Base-by-base conservation (phyloP, 352 stramenopile genomes). In the Phytopythium cucurbitacearum region DNA sequence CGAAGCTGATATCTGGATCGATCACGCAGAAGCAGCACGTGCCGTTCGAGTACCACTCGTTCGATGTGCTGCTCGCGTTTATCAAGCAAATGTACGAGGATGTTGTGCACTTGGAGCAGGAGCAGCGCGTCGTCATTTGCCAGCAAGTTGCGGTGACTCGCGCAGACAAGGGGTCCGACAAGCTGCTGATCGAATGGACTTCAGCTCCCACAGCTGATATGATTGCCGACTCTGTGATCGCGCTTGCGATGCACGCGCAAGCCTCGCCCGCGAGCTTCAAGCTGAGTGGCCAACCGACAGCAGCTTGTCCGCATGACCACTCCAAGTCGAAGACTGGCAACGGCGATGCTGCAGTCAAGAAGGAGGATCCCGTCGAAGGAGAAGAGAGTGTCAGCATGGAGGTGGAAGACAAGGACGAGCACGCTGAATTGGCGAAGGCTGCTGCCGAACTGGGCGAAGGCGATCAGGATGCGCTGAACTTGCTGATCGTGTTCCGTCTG, bases 191-290 rank as follows among this genome's bases (percentile, higher is more conserved):
- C 10, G 80, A 90, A 46, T 96, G 88, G 88, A 92, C 89, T 21
- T 92, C 93, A 8, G 92, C 88, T 38, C 91, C 95, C n/a, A 96
- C 89, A 4, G 91, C 87, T 6, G 96, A 99, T 63, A 94, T 98
- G 64, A 94, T 98, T 53, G 96, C 95, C 15, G 96, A 99, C 78
- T 97, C 93, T 13, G 75, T 98, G n/a, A 93, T 98, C 40, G 92
- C 90, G 13, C 69, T 98, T 10, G 81, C 97, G n/a, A 97, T 98
- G 89, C 94, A 98, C 58, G 87, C 82, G 2, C 79, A 94, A 56
- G 83, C 86, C 44, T 91, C 84, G 55, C 80, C 78, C 5, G 82
- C 80, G 21, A 85, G 79, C 41, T 92, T 94, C 59, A 92, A 95
- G 64, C 55, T 93, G 21, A 87, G 78, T 57, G 66, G 70, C 7